Base-by-base conservation (phyloP, 495 filamentous ascomycete species). In the Penicillium paradoxum region DNA sequence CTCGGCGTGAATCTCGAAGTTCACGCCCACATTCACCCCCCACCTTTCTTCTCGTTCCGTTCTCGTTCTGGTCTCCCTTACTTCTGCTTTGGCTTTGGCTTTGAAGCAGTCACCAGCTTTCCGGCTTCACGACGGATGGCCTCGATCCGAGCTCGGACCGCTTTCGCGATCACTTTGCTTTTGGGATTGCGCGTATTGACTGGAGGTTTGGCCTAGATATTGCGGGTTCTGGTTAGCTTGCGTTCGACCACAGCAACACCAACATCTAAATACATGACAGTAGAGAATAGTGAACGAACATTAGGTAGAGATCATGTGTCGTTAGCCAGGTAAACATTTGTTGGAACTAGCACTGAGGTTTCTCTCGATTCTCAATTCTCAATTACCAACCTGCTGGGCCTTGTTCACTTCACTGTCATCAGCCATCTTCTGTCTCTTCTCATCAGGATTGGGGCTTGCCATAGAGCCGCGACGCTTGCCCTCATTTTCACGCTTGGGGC, bases 131-230 rank as follows among this genome's bases (percentile, higher is more conserved):
- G 72, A 34, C 75, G 65, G 55, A 69, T 66, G 19, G 72, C 73
- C 71, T 84, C 83, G 49, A 89, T 76, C 64, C 79, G 83, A 62
- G 89, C 85, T 61, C 80, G 81, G 11, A 87, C 76, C 49, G 87
- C 72, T 62, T 72, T 82, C 69, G 89, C 84, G 42, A 81, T 79
- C 41, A 86, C 72, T 63, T 83, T 77, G 55, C 74, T 84, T 36
- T 78, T 2, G 6, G 6, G 75, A 24, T 66, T 62, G 34, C 59
- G 63, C 34, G 48, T 3, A 41, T 39, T 36, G 15, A 36, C 11
- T 7, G 56, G 21, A 33, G 44, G 46, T 21, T 27, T 39, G 11
- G 43, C 13, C 44, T 53, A 56, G 3, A 13, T 29, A n/a, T 17
- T 8, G 14, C n/a, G 40, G 15, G 9, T 17, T 32, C 6, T 4